Evolutionary conservation across 1,284 basidiomycete genomes (phyloP).

Genomic region (Porphyrellus sp.): DNA sequence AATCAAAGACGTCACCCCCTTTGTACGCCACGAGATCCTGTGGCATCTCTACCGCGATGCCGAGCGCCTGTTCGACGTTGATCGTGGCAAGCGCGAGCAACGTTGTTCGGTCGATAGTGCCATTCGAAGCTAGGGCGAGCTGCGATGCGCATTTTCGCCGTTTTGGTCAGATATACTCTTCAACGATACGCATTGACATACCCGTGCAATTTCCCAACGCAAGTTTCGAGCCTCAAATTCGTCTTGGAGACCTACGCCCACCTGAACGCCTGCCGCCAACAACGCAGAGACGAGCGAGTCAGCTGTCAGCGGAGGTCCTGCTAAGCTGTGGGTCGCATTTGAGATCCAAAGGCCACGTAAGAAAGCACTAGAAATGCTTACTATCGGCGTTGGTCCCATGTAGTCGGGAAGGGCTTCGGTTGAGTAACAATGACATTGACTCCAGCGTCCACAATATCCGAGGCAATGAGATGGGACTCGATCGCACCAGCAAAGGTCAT

Average conservation of each 20-base stretch:
- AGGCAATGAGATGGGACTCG: slow-evolving; percentile 73
- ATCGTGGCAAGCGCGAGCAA: slow-evolving; percentile 45
- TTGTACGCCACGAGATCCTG: slow-evolving; percentile 55
- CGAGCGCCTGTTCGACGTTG: slow-evolving; percentile 58
- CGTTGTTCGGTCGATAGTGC: slow-evolving; percentile 38
- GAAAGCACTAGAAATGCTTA: slow-evolving; percentile 30
- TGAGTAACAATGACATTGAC: slow-evolving; percentile 69
- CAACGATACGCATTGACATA: slow-evolving; percentile 22
- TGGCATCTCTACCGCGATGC: slow-evolving; percentile 17
- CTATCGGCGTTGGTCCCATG: slow-evolving; percentile 70
- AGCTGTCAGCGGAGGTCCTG: slow-evolving; percentile 71
- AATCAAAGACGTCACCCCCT: slow-evolving; percentile 44
- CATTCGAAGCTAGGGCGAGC: slow-evolving; percentile 35
- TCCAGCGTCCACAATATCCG: slow-evolving; percentile 64
- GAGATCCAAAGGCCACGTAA: background rate
- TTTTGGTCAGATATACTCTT: background rate
- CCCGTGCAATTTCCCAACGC: slow-evolving; percentile 75
- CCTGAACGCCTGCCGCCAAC: slow-evolving; percentile 61
- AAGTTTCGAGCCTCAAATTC: slow-evolving; percentile 69
- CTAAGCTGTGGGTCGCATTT: slow-evolving; percentile 40
- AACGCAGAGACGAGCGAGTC: slow-evolving; percentile 63
- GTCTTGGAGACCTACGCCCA: slow-evolving; percentile 64
- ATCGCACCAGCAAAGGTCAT: slow-evolving; percentile 71
- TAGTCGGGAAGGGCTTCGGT: slow-evolving; percentile 55
- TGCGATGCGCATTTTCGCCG: background rate